Base-by-base conservation (phyloP, 352 stramenopile species). In the Plasmopara muralis region DNA sequence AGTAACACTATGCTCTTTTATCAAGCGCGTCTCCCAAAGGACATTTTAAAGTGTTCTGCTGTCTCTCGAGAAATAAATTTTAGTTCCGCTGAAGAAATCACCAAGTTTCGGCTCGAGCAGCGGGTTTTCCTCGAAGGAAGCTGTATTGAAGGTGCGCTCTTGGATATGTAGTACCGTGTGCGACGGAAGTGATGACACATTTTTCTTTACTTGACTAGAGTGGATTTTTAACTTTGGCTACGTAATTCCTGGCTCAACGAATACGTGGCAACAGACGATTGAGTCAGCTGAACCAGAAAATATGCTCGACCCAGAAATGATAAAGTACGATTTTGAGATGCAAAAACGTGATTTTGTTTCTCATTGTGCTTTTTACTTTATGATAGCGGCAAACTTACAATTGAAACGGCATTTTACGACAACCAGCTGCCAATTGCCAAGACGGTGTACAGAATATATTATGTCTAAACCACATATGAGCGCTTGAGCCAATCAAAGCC, bases 401-500 rank as follows among this genome's bases (percentile, higher is more conserved):
- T 98, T 43, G 93, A 98, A 58, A 98, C 93, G 7, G 85, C 72
- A n/a, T 98, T 98, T 62, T 97, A 96, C 66, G 91, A 98, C 62
- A 92, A 80, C 30, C 68, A 93, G 42, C 60, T 69, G 30, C 62
- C 88, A 25, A 92, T 97, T 57, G 83, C 82, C 57, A 96, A 95
- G 76, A 96, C 85, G 28, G 76, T 95, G 55, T 95, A 97, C 57
- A 85, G 89, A 79, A 91, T 97, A 72, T 97, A 86, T 68, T 97
- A 97, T 70, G 84, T 92, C 50, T 94, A 75, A 70, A 35, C 31
- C 52, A 25, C 34, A 15, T 42, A 35, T 47, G 41, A 16, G 44
- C 54, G 43, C 29, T n/a, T 39, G 35, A 50, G n/a, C 3, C 9
- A 25, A 50, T 25, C 20, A 25, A 25, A 25, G 20, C 20, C 20